A percentile compares a stretch with the other conserved stretches of the same genome.
Conservation (phyloP, 2,329 filamentous ascomycete species). For the Fusarium clavum region DNA sequence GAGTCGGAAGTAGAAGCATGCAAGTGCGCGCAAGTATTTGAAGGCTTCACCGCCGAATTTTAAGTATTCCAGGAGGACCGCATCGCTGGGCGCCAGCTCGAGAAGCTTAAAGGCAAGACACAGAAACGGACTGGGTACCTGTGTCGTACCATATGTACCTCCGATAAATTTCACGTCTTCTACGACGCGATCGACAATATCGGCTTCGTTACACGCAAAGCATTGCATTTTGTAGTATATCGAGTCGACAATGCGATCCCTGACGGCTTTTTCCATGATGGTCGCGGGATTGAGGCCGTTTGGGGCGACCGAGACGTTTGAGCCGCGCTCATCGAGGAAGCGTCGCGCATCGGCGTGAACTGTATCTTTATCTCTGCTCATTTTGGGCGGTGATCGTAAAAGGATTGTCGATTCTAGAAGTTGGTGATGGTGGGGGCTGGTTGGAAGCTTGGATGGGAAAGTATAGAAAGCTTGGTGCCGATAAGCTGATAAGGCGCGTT, state of each 20-base stretch:
- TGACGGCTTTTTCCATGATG: slow-evolving; percentile 94
- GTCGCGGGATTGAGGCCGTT: slow-evolving; percentile 94
- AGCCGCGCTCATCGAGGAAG: slow-evolving; percentile 92
- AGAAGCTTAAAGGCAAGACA: slow-evolving; percentile 95
- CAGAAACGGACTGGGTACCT: slow-evolving; percentile 91
- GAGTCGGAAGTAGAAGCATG: slow-evolving; percentile 91
- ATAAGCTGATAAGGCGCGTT: slow-evolving; percentile 58
- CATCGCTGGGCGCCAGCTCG: slow-evolving; percentile 84
- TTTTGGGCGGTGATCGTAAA: slow-evolving; percentile 34
- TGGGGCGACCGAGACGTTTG: slow-evolving; percentile 77
- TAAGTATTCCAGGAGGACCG: slow-evolving; percentile 83
- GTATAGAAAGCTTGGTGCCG: slow-evolving; percentile 17
- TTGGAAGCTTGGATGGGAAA: slow-evolving; percentile 37
- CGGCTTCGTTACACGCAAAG: slow-evolving; percentile 88
- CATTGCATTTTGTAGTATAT: slow-evolving; percentile 99
- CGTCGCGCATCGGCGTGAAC: slow-evolving; percentile 83
- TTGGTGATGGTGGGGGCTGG: slow-evolving; percentile 27
- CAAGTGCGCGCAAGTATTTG: slow-evolving; percentile 89
- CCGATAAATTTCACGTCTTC: slow-evolving; percentile 85
- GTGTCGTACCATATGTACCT: slow-evolving; percentile 85
- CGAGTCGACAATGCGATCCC: slow-evolving; percentile 92
- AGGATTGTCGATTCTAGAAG: slow-evolving; percentile 16
- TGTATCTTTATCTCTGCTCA: slow-evolving; percentile 60
- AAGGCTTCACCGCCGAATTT: slow-evolving; percentile 79
- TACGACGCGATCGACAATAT: slow-evolving; percentile 88